phyloP scores from a whole-genome alignment of 352 stramenopile genomes.

The Aphanomyces cochlioides region DNA sequence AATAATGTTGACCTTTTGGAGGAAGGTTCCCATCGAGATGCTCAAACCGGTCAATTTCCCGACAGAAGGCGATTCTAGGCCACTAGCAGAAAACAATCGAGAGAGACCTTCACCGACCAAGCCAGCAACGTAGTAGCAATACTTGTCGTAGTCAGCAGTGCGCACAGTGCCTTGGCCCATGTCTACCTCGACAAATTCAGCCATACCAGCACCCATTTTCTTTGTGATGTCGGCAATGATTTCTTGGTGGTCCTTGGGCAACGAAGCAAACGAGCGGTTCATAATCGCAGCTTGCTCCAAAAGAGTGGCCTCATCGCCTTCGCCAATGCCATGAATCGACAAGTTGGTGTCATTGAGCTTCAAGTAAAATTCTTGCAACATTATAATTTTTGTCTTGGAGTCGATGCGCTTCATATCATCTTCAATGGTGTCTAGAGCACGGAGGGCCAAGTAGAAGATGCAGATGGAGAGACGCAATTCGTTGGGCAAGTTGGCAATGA shows the following conservation, averaged over 20 bases:
- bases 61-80: conserved; percentile 60
- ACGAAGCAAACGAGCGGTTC: conserved; percentile 25
- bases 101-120: conserved; percentile 88
- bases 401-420: conserved; percentile 88
- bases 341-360: conserved; percentile 20
- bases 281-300: conserved; percentile 31
- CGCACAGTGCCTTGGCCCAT: conserved; percentile 83
- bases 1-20: conserved; percentile 95
- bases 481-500: conserved; percentile 84
- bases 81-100: conserved; percentile 62
- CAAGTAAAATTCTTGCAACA: conserved; percentile 28
- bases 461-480: conserved; percentile 76
- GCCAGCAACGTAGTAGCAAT: conserved; percentile 91
- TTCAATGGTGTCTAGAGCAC: conserved; percentile 89
- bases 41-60: conserved; percentile 44
- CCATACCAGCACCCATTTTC: conserved; percentile 89
- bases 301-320: conserved; percentile 30
- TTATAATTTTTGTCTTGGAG: conserved; percentile 32
- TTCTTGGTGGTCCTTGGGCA: conserved; percentile 33
- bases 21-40: conserved; percentile 89
- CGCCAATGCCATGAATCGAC: conserved; percentile 26
- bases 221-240: conserved; percentile 88
- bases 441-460: conserved; percentile 90
- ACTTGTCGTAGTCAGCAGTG: conserved; percentile 83
- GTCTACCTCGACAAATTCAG: conserved; percentile 87